These are phyloP conservation scores for Babesia bigemina DNA, from an alignment of 169 alveolate genomes.

Conservation along the genomic window DNA sequence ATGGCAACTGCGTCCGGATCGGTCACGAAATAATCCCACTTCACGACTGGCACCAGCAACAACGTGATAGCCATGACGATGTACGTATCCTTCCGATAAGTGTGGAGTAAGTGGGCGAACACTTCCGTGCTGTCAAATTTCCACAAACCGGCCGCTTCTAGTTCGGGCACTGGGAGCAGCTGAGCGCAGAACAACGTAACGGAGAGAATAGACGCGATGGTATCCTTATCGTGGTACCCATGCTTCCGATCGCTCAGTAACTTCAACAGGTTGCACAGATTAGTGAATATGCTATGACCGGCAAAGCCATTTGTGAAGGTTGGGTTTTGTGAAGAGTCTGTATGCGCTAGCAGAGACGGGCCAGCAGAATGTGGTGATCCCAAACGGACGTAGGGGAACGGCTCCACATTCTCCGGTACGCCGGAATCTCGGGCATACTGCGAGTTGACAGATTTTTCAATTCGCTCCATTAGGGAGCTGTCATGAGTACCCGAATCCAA, in stretches of 20 bases:
- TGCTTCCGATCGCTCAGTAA: not conserved
- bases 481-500: too few species aligned
- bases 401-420: too few species aligned
- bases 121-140: not conserved
- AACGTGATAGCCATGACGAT: constrained; percentile 5
- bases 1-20: not conserved
- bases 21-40: constrained; percentile 14
- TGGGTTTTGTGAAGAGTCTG: too few species aligned
- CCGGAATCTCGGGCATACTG: too few species aligned
- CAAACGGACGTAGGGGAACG: too few species aligned
- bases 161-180: not conserved
- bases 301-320: too few species aligned
- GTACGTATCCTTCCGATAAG: constrained; percentile 2
- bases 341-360: too few species aligned
- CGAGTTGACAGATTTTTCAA: too few species aligned
- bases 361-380: too few species aligned
- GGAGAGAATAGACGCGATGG: constrained; percentile 6
- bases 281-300: not conserved
- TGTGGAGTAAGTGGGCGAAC: not conserved
- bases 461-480: too few species aligned
- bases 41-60: constrained; percentile 21
- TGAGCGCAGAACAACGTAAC: constrained; percentile 13
- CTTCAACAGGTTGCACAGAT: not conserved
- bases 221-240: not conserved
- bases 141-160: not conserved